Evolutionary conservation across 1,139 yeast genomes (phyloP).

Genomic region (Saccharomyces pastorianus): DNA sequence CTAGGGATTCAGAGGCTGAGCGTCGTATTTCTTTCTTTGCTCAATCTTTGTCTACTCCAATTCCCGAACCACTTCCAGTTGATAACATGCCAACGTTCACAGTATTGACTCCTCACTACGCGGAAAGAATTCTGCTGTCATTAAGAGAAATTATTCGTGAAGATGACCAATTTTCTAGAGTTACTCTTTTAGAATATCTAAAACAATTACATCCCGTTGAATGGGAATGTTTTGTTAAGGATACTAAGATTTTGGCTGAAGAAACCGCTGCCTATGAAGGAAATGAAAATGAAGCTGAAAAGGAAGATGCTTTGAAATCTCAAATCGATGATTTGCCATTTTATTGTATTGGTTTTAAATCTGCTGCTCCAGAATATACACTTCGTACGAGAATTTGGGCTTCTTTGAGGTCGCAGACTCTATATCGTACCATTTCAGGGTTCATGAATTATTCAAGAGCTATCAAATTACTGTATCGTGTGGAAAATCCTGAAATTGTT

Average conservation of each 20-base stretch:
- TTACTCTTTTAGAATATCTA: conserved; percentile 88
- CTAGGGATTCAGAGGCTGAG: conserved; percentile 93
- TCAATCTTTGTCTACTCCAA: conserved; percentile 95
- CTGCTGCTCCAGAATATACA: conserved; percentile 98
- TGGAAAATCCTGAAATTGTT: conserved; percentile 97
- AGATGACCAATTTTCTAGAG: conserved; percentile 97
- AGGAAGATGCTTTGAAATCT: conserved; percentile 68
- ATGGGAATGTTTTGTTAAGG: conserved; percentile 99
- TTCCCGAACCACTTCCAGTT: conserved; percentile 96
- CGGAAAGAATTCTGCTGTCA: conserved; percentile 91
- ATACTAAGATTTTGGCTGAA: conserved; percentile 95
- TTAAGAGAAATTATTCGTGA: conserved; percentile 96
- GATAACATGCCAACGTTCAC: conserved; percentile 99
- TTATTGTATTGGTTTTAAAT: conserved; percentile 97
- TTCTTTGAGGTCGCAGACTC: conserved; percentile 92
- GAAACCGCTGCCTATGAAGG: conserved; percentile 87
- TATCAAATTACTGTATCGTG: conserved; percentile 91
- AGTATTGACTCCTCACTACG: conserved; percentile 94
- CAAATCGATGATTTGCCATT: conserved; percentile 96
- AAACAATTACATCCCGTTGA: conserved; percentile 97
- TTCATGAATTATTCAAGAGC: conserved; percentile 99
- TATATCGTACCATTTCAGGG: conserved; percentile 97
- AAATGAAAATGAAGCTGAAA: conserved; percentile 58
- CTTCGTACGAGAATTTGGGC: conserved; percentile 99
- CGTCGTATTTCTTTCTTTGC: conserved; percentile 99